phyloP scores from a whole-genome alignment of 768 basidiomycete genomes.

The Mycena latifolia region DNA sequence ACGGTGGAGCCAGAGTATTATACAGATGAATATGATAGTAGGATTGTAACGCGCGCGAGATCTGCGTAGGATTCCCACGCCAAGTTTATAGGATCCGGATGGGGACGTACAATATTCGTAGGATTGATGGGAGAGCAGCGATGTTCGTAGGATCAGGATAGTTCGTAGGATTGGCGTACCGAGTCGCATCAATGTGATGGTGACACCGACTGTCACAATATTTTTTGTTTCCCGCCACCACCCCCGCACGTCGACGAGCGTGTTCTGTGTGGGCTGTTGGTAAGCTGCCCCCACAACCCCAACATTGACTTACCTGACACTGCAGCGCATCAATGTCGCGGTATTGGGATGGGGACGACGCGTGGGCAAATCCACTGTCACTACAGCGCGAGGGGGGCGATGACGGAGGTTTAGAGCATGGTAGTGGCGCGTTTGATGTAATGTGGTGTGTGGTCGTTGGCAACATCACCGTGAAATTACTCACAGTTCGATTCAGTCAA shows the following conservation, averaged over 20 bases:
- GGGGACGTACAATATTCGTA: slow-evolving; percentile 17
- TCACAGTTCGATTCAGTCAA: background rate
- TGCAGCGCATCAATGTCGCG: slow-evolving; percentile 13
- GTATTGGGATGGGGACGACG: slow-evolving; percentile 6
- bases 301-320: slow-evolving; percentile 12
- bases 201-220: slow-evolving; percentile 8
- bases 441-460: background rate
- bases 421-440: slow-evolving; percentile 5
- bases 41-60: slow-evolving; percentile 18
- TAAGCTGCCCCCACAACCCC: slow-evolving; percentile 5
- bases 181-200: slow-evolving; percentile 21
- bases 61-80: slow-evolving; percentile 22
- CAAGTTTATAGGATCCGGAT: slow-evolving; percentile 13
- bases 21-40: too few relatives aligned
- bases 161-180: slow-evolving; percentile 7
- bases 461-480: background rate
- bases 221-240: slow-evolving; percentile 17
- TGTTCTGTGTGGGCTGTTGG: slow-evolving; percentile 13
- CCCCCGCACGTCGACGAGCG: slow-evolving; percentile 9
- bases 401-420: too few relatives aligned
- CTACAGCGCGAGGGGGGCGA: slow-evolving; percentile 5
- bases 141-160: too few relatives aligned
- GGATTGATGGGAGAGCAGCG: slow-evolving; percentile 12
- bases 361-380: slow-evolving; percentile 4
- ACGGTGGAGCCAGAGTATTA: too few relatives aligned